Base-by-base conservation (phyloP, 352 stramenopile species). In the Phytophthora sansomeana region DNA sequence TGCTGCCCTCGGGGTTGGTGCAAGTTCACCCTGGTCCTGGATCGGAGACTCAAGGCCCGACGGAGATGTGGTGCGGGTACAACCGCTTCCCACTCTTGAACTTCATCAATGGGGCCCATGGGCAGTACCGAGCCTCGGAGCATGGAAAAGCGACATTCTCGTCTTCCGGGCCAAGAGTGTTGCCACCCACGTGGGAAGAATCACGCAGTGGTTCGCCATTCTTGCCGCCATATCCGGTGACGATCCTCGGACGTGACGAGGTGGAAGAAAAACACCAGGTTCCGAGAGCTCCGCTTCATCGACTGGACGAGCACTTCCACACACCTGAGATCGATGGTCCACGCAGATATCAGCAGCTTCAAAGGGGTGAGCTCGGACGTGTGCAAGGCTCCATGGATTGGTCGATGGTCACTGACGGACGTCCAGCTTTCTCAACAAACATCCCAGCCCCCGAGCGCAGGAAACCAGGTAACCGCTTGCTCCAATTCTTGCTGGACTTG, bases 171-270 rank as follows among this genome's bases (percentile, higher is more conserved):
- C 54, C 62, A 29, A 73, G 81, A 42, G 46, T 86, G 5, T 33
- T 92, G 35, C 84, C 84, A n/a, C 78, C 76, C 0, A 92, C 84
- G 11, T 92, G 84, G 84, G 84, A 92, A 57, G 39, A 59, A 41
- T 78, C 74, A 8, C 47, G 41, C 4, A 50, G 72, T 29, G 67
- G 77, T 6, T 82, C 73, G 7, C 84, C 84, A 6, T 92, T 92
- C 50, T 74, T 91, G 35, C 69, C 72, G 16, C 73, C 78, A 6
- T 87, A 89, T 59, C 84, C 84, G 8, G 81, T 91, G 5, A 72
- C 67, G 4, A 63, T 89, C 26, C 66, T 87, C 9, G 58, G 52
- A 41, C 58, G 32, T 29, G 69, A 66, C 54, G 35, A 83, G 62
- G 53, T 57, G 60, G 60, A 80, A 72, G 47, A 79, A 66, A 62